These are phyloP conservation scores for Saturnispora bothae DNA, from an alignment of 805 yeast genomes.

Conservation along the genomic window DNA sequence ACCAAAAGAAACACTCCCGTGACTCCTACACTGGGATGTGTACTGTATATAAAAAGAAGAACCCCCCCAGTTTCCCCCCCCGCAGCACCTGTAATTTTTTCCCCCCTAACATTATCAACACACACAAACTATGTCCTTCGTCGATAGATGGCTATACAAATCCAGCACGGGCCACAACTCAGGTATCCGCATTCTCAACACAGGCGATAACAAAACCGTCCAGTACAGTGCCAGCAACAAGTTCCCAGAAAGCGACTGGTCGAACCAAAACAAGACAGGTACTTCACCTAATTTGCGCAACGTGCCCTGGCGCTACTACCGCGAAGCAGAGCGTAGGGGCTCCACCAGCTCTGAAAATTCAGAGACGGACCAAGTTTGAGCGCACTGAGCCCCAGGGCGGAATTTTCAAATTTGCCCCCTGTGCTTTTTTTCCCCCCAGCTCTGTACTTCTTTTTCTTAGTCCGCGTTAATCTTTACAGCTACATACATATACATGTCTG, in stretches of 20 bases:
- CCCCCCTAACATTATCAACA: too few relatives aligned
- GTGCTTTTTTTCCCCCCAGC: background rate
- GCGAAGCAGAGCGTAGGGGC: conserved; percentile 4
- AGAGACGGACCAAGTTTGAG: background rate
- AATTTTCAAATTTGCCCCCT: background rate
- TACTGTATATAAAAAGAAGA: too few relatives aligned
- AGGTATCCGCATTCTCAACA: conserved; percentile 16
- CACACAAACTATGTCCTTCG: conserved; percentile 15
- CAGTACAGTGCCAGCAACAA: conserved; percentile 12
- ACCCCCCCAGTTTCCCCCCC: too few relatives aligned
- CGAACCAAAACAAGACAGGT: conserved; percentile 2
- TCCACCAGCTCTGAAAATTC: background rate
- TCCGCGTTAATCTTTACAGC: too few relatives aligned
- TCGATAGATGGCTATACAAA: conserved; percentile 28
- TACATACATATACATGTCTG: too few relatives aligned
- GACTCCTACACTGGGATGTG: too few relatives aligned
- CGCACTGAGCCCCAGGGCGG: too few relatives aligned
- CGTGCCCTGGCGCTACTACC: conserved; percentile 23
- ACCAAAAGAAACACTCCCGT: background rate
- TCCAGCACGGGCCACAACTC: conserved; percentile 13
- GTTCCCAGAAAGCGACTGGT: conserved; percentile 15
- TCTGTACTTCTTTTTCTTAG: too few relatives aligned
- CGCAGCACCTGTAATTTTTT: too few relatives aligned
- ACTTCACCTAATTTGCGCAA: conserved; percentile 24
- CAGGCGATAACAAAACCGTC: conserved; percentile 17